A percentile compares a stretch with the other conserved stretches of the same genome.
Evolutionary conservation across 1,284 basidiomycete genomes (phyloP).

Genomic region (Heliocybe sulcata): DNA sequence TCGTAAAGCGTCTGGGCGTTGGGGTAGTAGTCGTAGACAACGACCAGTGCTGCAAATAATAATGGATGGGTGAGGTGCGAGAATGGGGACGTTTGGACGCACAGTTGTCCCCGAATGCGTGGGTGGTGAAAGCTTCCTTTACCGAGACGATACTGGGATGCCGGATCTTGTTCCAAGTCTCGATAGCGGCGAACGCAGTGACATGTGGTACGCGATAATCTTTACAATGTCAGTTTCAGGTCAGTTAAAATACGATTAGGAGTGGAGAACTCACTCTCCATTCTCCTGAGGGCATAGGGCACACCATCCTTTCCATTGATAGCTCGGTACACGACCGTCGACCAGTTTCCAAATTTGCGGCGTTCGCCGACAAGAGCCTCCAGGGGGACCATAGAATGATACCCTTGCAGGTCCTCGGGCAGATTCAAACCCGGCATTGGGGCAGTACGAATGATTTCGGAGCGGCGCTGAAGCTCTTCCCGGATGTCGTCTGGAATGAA

Average conservation of each 20-base stretch:
- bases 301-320: conserved; percentile 74
- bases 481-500: conserved; percentile 74
- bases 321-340: conserved; percentile 80
- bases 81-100: conserved; percentile 20
- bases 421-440: conserved; percentile 46
- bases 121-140: conserved; percentile 93
- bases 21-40: conserved; percentile 91
- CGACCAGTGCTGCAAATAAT: conserved; percentile 67
- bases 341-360: conserved; percentile 71
- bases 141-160: conserved; percentile 88
- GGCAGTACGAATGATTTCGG: conserved; percentile 62
- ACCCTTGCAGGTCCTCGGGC: conserved; percentile 87
- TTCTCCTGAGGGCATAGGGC: conserved; percentile 72
- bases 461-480: conserved; percentile 74
- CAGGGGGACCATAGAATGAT: conserved; percentile 82
- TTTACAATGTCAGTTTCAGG: conserved; percentile 23
- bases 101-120: conserved; percentile 92
- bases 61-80: conserved; percentile 3
- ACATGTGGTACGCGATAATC: conserved; percentile 83
- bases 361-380: conserved; percentile 51
- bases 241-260: conserved; percentile 3
- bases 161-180: conserved; percentile 80
- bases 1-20: conserved; percentile 82
- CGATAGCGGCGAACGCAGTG: conserved; percentile 77
- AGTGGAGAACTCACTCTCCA: conserved; percentile 67